A percentile compares a stretch with the other conserved stretches of the same genome.
Evolutionary conservation across 768 basidiomycete genomes (phyloP).

Genomic region (Panaeolus papilionaceus): DNA sequence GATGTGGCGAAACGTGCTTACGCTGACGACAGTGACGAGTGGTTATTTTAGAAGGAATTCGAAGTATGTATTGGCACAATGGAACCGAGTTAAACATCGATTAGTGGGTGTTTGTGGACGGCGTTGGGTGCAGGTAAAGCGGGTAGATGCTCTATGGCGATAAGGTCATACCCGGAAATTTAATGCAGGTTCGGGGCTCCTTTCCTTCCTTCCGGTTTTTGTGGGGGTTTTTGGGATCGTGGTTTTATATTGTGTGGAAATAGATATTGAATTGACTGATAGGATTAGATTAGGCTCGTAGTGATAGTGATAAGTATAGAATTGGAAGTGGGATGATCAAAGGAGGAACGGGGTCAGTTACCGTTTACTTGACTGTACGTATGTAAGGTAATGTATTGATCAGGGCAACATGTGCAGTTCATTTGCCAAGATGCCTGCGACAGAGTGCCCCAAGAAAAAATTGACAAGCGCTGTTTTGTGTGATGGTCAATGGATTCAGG

Average conservation of each 20-base stretch:
- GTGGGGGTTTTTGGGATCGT: too few species aligned
- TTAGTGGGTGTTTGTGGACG: too few species aligned
- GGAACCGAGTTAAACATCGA: background rate
- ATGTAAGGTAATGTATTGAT: too few species aligned
- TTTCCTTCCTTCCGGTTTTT: background rate
- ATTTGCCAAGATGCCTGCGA: background rate
- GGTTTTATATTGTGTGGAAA: background rate
- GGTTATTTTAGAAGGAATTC: background rate
- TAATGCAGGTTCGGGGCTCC: background rate
- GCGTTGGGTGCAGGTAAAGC: background rate
- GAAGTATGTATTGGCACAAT: background rate
- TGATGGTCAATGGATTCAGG: background rate
- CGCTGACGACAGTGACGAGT: too few species aligned
- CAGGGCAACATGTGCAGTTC: constrained; percentile 1
- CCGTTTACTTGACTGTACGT: too few species aligned
- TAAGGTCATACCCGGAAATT: background rate
- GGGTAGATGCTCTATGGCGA: background rate
- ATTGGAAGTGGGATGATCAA: background rate
- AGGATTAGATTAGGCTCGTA: background rate
- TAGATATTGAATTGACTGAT: constrained; percentile 7
- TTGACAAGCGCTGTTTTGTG: background rate
- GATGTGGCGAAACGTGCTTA: background rate
- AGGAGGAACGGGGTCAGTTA: background rate
- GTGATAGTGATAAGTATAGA: background rate
- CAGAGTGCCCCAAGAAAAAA: background rate